Base-by-base conservation (phyloP, 257 asterid species). In the Solanum infundibuliforme region DNA sequence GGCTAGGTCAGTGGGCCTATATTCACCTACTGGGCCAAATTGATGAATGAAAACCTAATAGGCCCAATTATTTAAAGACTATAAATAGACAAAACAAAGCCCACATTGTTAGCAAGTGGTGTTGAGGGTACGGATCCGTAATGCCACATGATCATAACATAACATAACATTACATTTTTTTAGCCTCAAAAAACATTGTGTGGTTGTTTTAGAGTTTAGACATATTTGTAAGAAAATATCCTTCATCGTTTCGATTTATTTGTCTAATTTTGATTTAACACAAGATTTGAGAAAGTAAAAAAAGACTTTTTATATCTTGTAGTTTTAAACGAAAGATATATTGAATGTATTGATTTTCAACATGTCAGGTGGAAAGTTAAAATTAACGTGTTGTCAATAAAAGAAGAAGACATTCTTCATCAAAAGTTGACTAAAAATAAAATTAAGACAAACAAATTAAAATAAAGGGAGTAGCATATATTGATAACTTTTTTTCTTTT, bases 81-180 rank as follows among this genome's bases (percentile, higher is more conserved):
- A 58, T 68, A 34, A 46, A 41, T 41, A 46, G 12, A 27, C 25
- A 69, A 8, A 12, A 25, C 18, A 66, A 38, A 73, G 81, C 87
- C 92, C 93, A 91, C 90, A 18, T 91, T 88, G 87, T 82, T 87
- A 52, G 87, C 91, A 36, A 90, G 93, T 90, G 92, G 91, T 39
- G 58, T 86, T 13, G 73, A 82, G 84, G 86, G 93, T 92, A 90
- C 93, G 91, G 92, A 91, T 88, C 91, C 92, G 91, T 90, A 87
- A 66, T 82, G 69, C 93, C 95, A 92, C 93, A 86, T 83, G 81
- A 85, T 90, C 48, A 35, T 35, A 74, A 43, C 82, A 74, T 74
- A 9, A 13, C 11, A 35, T 35, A 74, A 43, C 82, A 74, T 74
- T 5, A 13, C 11, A 31, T 31, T 31, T 72, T 46, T 35, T 74